Evolutionary conservation across 257 asterid genomes (phyloP), one percentile per base, ranked within the genome.

Genomic region (Misopates orontium): DNA sequence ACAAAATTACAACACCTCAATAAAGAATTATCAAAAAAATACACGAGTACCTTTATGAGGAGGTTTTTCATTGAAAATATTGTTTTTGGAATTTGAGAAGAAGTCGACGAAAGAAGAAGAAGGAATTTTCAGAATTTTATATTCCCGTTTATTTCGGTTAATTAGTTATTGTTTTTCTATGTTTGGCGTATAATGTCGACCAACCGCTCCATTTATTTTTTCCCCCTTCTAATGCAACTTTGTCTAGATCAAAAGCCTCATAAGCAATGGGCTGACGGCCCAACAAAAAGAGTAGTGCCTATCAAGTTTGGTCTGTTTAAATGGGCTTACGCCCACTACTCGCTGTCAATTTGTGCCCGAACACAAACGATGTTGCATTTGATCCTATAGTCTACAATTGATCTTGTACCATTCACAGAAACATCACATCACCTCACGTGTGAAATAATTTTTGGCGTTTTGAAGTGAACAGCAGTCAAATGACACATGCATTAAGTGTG

Each of bases 51-150:
- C n/a, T n/a, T n/a, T n/a, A n/a, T n/a, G n/a, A n/a, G n/a, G n/a
- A n/a, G n/a, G n/a, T n/a, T n/a, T n/a, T n/a, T n/a, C n/a, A n/a
- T n/a, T n/a, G n/a, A n/a, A n/a, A n/a, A n/a, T n/a, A n/a, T n/a
- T n/a, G n/a, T n/a, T n/a, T n/a, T n/a, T n/a, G 36, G 36, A 28
- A 42, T 52, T 73, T 67, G 40, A 63, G 54, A 64, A 69, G 54
- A 56, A 71, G 32, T 52, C 51, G 42, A 47, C 2, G 36, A 28
- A 2, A 6, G 2, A 40, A 45, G 55, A 20, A 52, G 69, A 53
- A 44, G 25, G 20, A 28, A 39, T 19, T 42, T 8, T 14, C 22
- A 40, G 58, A 40, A n/a, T 69, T 57, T 50, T 22, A 22, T 49
- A 39, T 44, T 17, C 15, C 39, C 74, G 44, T 49, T 31, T 64